Evolutionary conservation across 768 basidiomycete genomes (phyloP).

Genomic region (Lentinus brumalis): DNA sequence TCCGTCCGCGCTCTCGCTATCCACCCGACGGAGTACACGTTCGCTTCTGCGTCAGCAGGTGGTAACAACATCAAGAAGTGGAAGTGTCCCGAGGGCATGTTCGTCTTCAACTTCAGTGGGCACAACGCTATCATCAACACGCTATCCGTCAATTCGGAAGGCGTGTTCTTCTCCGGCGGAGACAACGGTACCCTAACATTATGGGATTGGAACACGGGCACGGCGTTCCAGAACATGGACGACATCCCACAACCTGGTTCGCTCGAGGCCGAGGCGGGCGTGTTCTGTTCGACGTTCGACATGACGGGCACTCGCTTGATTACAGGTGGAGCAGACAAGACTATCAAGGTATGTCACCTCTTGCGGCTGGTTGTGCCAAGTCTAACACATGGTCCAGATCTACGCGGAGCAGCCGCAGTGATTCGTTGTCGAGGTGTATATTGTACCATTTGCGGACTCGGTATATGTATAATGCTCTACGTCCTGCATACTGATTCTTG

Average conservation of each 20-base stretch:
- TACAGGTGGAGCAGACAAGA: slow-evolving; percentile 98
- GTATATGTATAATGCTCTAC: slow-evolving; percentile 10
- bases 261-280: slow-evolving; percentile 93
- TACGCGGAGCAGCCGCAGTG: slow-evolving; percentile 73
- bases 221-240: slow-evolving; percentile 91
- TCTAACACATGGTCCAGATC: slow-evolving; percentile 39
- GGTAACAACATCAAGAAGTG: slow-evolving; percentile 99
- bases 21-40: slow-evolving; percentile 95
- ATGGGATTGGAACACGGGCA: slow-evolving; percentile 95
- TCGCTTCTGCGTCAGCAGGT: slow-evolving; percentile 94
- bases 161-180: slow-evolving; percentile 95
- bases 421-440: too few relatives aligned
- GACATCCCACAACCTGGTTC: slow-evolving; percentile 98
- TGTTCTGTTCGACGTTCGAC: slow-evolving; percentile 98
- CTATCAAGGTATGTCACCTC: slow-evolving; percentile 76
- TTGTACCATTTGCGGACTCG: slow-evolving; percentile 10
- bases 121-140: slow-evolving; percentile 99
- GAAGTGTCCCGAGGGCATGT: slow-evolving; percentile 96
- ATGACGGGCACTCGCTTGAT: slow-evolving; percentile 91
- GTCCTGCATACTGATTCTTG: slow-evolving; percentile 9
- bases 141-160: slow-evolving; percentile 89
- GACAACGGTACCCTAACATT: slow-evolving; percentile 91
- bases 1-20: slow-evolving; percentile 92
- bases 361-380: not conserved
- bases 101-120: slow-evolving; percentile 95